These are phyloP conservation scores for Hymenoscyphus occultus DNA, from an alignment of 2,329 filamentous ascomycete genomes.

Conservation along the genomic window DNA sequence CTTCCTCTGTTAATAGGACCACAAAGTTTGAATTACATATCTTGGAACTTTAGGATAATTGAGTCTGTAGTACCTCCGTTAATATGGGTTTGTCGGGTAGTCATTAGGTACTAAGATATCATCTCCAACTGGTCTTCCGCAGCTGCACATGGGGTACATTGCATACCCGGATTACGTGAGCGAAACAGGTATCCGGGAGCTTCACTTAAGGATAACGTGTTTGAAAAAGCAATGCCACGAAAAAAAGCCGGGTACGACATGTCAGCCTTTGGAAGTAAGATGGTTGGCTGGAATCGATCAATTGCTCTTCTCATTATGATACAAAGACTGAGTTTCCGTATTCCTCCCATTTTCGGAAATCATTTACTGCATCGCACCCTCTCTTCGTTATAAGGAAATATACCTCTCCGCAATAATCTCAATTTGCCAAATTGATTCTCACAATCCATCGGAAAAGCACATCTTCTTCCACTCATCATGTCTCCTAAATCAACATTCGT, in stretches of 20 bases:
- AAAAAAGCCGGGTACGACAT: neutral
- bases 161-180: conserved; percentile 2
- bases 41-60: too few species aligned
- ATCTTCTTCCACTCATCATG: conserved; percentile 10
- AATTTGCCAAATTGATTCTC: neutral
- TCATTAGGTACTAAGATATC: too few species aligned
- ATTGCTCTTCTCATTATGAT: neutral
- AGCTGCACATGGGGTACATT: neutral
- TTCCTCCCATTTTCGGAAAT: neutral
- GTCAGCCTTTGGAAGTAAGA: neutral
- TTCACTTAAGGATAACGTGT: neutral
- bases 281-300: neutral
- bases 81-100: too few species aligned
- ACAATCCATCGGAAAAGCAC: neutral
- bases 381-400: neutral
- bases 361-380: neutral
- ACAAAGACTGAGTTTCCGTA: neutral
- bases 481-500: conserved; percentile 39
- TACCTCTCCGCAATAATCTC: too few species aligned
- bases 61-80: too few species aligned
- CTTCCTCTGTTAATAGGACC: too few species aligned
- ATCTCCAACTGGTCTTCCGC: too few species aligned
- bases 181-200: neutral
- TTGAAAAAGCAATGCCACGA: neutral
- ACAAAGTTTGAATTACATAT: too few species aligned